Evolutionary conservation across 192 early-diverging fungal species (phyloP), one percentile per base, ranked within the genome.

Genomic region (Podila clonocystis): DNA sequence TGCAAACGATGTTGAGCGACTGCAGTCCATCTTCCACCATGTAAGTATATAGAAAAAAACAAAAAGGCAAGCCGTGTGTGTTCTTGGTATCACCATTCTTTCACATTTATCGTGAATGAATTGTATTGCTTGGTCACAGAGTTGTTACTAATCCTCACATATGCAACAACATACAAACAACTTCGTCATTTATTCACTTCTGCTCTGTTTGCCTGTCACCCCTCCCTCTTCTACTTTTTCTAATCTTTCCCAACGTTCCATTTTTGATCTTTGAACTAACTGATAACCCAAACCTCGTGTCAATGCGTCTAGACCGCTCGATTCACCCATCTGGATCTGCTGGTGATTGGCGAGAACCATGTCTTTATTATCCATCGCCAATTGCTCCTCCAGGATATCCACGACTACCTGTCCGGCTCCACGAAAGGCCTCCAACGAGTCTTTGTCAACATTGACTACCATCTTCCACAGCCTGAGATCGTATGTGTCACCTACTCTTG

Each of bases 1-100:
- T 55, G 66, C 68, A 60, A 80, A 73, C 34, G 77, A 80, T 45
- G 36, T 80, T 31, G 62, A 80, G 9, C 50, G 77, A n/a, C 45
- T 80, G 22, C 77, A 80, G 9, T 80, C 77, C 34, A 68, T 80
- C 29, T 73, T 80, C 50, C 77, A 80, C 20, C 77, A 80, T 65
- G 77, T 80, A 80, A 49, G 70, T 52, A 41, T 41, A 41, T 41
- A 41, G 7, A 41, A 41, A 9, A 36, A 7, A 6, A 41, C 9
- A 41, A 41, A 12, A 12, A n/a, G n/a, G n/a, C n/a, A n/a, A n/a
- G n/a, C n/a, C n/a, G n/a, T n/a, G n/a, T n/a, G n/a, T n/a, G n/a
- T n/a, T n/a, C n/a, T n/a, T 5, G 38, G 38, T 52, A 52, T 13
- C 49, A 50, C 20, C 20, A 2, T 50, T 19, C 15, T n/a, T 45